Base-by-base conservation (phyloP, 2,329 filamentous ascomycete genomes). In the Aspergillus sp. region DNA sequence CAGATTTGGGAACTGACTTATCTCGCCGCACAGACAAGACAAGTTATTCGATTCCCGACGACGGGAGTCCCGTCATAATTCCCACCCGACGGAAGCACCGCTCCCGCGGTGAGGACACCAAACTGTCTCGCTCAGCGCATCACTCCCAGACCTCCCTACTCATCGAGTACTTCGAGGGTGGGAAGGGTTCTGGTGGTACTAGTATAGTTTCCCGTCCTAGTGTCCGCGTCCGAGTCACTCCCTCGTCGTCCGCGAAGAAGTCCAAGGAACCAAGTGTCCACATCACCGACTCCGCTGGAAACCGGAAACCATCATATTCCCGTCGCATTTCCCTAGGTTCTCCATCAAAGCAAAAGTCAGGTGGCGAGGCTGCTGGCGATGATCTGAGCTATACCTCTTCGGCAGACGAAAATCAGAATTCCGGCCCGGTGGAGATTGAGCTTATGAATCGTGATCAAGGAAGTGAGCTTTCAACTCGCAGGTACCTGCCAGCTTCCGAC, bases 81-180 rank as follows among this genome's bases (percentile, higher is more conserved):
- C 87, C 89, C 71, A 96, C 93, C 67, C 70, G 70, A 61, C 73
- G 70, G 55, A 68, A 64, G 49, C 70, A 73, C 61, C 72, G 75
- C 84, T 86, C 77, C 67, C 87, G 86, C 73, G 85, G 82, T 83
- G 77, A 81, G 61, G 75, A 72, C 40, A 70, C 73, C 60, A 82
- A 77, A 62, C 77, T 84, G 57, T 80, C 80, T 75, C 81, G 75
- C 72, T 75, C 79, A 70, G 71, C 76, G 70, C 75, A 84, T 45
- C 76, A 85, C 67, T 96, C 91, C 46, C 92, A 96, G 78, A 96
- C 93, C 39, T 96, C 91, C 56, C 82, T 97, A 64, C 82, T 97
- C 68, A 97, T 97, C 69, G 93, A 97, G 77, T 96, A 96, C 76
- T 97, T 96, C 70, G 93, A 96, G 77, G 90, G 87, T 65, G 86